phyloP scores from a whole-genome alignment of 768 basidiomycete genomes.

The Serendipita sp. region DNA sequence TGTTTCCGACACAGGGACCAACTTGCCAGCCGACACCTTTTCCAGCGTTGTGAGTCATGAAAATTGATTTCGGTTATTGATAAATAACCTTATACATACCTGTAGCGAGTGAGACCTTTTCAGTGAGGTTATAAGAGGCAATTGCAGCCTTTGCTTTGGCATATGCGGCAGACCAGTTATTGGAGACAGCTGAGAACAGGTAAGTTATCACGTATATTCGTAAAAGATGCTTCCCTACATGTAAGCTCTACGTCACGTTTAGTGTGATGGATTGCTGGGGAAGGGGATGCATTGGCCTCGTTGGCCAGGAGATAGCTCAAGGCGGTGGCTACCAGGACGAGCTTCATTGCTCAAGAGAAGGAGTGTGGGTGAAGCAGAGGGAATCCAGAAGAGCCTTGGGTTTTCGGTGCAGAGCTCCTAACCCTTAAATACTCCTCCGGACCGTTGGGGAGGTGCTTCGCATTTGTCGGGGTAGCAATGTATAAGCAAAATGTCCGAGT shows the following conservation, averaged over 20 bases:
- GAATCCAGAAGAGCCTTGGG: no score
- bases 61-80: background rate
- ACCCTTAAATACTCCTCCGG: no score
- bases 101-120: background rate
- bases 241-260: background rate
- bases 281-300: background rate
- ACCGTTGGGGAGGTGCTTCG: no score
- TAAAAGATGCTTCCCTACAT: background rate
- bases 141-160: background rate
- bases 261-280: background rate
- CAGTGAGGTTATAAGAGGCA: background rate
- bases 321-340: background rate
- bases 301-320: background rate
- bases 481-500: no score
- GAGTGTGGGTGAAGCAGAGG: background rate
- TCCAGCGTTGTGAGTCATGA: background rate
- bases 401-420: no score
- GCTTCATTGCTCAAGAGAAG: background rate
- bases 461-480: no score
- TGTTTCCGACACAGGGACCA: background rate
- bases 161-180: background rate
- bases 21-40: slow-evolving; percentile 2
- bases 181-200: background rate
- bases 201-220: background rate
- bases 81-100: background rate